Evolutionary conservation across 2,329 filamentous ascomycete genomes (phyloP), one percentile per base, ranked within the genome.

Genomic region (Chrysoporthe cubensis): DNA sequence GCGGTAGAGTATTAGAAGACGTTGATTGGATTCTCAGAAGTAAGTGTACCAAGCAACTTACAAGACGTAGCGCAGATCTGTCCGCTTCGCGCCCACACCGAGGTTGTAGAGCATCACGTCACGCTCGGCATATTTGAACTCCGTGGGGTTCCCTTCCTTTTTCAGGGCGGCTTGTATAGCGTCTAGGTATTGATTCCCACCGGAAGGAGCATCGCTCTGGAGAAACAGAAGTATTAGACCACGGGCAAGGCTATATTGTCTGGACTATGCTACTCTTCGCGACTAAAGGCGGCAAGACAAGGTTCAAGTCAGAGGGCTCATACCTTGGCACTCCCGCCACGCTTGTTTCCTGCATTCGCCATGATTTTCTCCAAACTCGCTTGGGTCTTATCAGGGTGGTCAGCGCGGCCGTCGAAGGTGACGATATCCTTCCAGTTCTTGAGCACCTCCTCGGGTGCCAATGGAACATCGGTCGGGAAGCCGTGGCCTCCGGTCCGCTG

Each of bases 21-120:
- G 13, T 32, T 21, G 13, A 16, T 32, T 9, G 46, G 14, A 6
- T 50, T 16, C 14, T 13, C 4, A 34, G 8, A 37, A 11, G 14
- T 32, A 58, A 6, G 21, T 21, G 21, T 40, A 9, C 18, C 8
- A 16, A 11, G 16, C 40, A 21, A 75, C 82, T 75, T 78, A 85
- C 82, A 93, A 99, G 71, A 97, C 90, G 73, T 96, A 90, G 71
- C 90, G 88, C 50, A 99, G 87, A 70, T 99, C 93, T 42, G 88
- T 93, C 73, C 92, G 90, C 85, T 97, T 97, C 72, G 95, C 94
- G 67, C 96, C 96, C 70, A 99, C 81, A 69, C 95, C 95, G 54
- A 99, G 86, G 82, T 97, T 98, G 87, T 99, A 99, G 61, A 99
- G 90, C 75, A 97, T 96, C 62, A 91, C 85, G 78, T 99, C 96